A percentile compares a stretch with the other conserved stretches of the same genome.
Evolutionary conservation across 1,139 yeast genomes (phyloP).

Genomic region (Geotrichum restrictum): DNA sequence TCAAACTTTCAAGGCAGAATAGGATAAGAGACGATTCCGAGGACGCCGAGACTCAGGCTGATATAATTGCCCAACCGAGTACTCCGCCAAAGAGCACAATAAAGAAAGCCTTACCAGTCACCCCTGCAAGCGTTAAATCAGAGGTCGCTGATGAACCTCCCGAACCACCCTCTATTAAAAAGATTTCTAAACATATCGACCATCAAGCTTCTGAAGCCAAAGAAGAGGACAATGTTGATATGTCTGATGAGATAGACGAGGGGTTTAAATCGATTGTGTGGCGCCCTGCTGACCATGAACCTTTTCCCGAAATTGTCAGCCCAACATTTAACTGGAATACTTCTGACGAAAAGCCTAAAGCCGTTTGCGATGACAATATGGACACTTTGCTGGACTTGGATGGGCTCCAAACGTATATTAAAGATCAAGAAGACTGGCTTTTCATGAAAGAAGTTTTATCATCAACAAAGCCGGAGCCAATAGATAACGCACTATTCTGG

Average conservation of each 20-base stretch:
- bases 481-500: slow-evolving; percentile 56
- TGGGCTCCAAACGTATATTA: slow-evolving; percentile 52
- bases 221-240: slow-evolving; percentile 17
- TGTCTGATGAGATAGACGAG: slow-evolving; percentile 19
- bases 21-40: not conserved
- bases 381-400: slow-evolving; percentile 46
- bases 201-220: slow-evolving; percentile 5
- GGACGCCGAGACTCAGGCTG: not conserved
- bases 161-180: not conserved
- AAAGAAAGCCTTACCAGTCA: not conserved
- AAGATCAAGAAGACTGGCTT: slow-evolving; percentile 70
- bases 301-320: not conserved
- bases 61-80: not conserved
- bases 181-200: not conserved
- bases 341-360: slow-evolving; percentile 39
- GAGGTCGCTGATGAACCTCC: not conserved
- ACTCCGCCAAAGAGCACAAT: not conserved
- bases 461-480: slow-evolving; percentile 34
- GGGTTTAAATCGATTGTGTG: slow-evolving; percentile 2
- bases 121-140: not conserved
- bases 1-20: not conserved
- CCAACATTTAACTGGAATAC: slow-evolving; percentile 26
- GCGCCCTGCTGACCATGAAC: slow-evolving; percentile 16
- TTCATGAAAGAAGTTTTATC: slow-evolving; percentile 49
- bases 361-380: slow-evolving; percentile 50